These are phyloP conservation scores for Termitomyces sp. DNA, from an alignment of 1,284 basidiomycete species.

Conservation along the genomic window DNA sequence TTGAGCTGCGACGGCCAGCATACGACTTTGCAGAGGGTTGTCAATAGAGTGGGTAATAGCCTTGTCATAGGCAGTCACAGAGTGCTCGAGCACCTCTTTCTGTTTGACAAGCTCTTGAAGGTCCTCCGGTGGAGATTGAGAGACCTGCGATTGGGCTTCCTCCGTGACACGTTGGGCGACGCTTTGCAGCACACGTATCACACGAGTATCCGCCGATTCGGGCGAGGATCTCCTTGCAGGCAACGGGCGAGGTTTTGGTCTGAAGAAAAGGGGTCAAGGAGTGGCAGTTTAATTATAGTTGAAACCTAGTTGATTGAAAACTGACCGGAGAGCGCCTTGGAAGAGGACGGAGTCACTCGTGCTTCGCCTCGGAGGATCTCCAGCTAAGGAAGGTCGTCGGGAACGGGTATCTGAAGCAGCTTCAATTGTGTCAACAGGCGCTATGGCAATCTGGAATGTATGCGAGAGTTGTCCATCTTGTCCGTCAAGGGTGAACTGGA, in stretches of 20 bases:
- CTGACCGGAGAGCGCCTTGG: conserved; percentile 33
- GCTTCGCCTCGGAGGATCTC: conserved; percentile 55
- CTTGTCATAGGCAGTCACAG: conserved; percentile 69
- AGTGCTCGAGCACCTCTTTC: conserved; percentile 72
- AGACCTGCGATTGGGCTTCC: conserved; percentile 63
- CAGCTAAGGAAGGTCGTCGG: conserved; percentile 58
- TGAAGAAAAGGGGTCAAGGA: conserved; percentile 7
- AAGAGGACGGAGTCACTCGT: conserved; percentile 53
- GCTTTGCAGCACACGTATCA: conserved; percentile 69
- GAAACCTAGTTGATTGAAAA: conserved; percentile 4
- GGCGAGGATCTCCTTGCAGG: conserved; percentile 20
- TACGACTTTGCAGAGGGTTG: conserved; percentile 38
- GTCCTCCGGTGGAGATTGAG: conserved; percentile 44
- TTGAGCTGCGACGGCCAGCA: conserved; percentile 65
- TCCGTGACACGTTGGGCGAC: conserved; percentile 72
- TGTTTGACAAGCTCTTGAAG: conserved; percentile 70
- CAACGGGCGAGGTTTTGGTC: conserved; percentile 24
- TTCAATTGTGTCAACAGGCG: conserved; percentile 65
- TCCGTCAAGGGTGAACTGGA: conserved; percentile 66
- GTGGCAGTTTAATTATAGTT: conserved; percentile 5
- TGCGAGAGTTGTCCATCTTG: conserved; percentile 63
- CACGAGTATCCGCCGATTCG: conserved; percentile 44
- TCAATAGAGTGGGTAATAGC: conserved; percentile 47
- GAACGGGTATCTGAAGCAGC: conserved; percentile 45
- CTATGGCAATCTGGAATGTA: conserved; percentile 66